Conservation (phyloP, 176 grass and related monocot genomes). For the Raddia distichophylla region DNA sequence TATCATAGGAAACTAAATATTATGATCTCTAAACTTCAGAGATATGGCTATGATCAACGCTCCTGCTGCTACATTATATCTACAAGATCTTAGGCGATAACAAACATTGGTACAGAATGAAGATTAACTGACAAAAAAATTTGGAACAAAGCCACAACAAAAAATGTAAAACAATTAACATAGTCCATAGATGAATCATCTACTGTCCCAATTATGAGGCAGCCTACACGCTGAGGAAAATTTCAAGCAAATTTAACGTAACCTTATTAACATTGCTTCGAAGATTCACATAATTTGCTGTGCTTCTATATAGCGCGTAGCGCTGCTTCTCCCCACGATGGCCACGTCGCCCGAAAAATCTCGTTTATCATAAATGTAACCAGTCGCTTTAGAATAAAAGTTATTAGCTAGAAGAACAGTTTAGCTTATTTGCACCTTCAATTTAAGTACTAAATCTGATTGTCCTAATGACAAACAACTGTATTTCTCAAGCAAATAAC, state of each 20-base stretch:
- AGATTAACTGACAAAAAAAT: not conserved
- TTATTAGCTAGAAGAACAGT: constrained; percentile 5
- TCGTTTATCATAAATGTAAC: not conserved
- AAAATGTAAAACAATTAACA: constrained; percentile 22
- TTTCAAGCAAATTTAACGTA: not conserved
- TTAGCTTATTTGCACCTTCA: not conserved
- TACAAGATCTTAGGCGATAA: too few species aligned
- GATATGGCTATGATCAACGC: too few species aligned
- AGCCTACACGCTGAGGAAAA: not conserved
- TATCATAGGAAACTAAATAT: too few species aligned
- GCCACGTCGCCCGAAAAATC: too few species aligned
- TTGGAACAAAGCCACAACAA: not conserved
- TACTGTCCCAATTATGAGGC: not conserved
- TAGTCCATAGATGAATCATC: not conserved
- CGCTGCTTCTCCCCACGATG: too few species aligned
- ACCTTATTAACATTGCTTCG: not conserved
- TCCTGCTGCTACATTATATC: too few species aligned
- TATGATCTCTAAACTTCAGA: too few species aligned
- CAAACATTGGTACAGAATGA: not conserved
- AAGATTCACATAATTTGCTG: not conserved
- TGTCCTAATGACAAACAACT: not conserved
- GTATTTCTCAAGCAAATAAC: not conserved
- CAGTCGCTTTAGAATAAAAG: constrained; percentile 16
- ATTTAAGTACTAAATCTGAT: not conserved
- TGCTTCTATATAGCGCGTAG: too few species aligned